phyloP scores from a whole-genome alignment of 306 rosid genomes.

The Casuarina cunninghamiana region DNA sequence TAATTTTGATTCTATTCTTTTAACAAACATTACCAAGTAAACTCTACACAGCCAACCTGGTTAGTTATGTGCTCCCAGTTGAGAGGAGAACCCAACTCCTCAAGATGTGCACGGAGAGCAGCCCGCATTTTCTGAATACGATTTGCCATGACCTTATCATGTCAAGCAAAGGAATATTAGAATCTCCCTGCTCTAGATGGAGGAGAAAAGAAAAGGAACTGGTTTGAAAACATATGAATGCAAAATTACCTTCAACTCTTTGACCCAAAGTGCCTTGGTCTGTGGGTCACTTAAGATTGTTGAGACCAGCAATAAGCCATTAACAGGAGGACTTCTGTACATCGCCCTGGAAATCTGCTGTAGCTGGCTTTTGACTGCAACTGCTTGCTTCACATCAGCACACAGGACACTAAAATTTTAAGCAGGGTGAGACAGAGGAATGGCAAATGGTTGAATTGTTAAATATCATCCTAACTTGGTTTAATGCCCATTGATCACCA shows the following conservation, averaged over 20 bases:
- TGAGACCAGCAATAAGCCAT: slow-evolving; percentile 36
- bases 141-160: slow-evolving; percentile 31
- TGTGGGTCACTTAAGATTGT: slow-evolving; percentile 34
- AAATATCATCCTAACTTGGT: neutral
- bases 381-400: slow-evolving; percentile 29
- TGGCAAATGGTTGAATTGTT: neutral
- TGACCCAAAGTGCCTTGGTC: slow-evolving; percentile 34
- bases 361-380: slow-evolving; percentile 34
- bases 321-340: slow-evolving; percentile 43
- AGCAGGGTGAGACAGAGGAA: neutral
- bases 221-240: neutral
- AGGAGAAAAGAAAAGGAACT: neutral
- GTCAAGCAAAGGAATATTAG: neutral
- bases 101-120: slow-evolving; percentile 31
- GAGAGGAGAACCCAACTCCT: slow-evolving; percentile 32
- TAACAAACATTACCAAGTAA: neutral
- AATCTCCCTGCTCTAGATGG: neutral
- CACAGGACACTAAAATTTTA: slow-evolving; percentile 31
- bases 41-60: slow-evolving; percentile 28
- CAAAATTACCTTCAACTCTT: slow-evolving; percentile 37
- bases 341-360: slow-evolving; percentile 41
- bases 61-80: slow-evolving; percentile 41
- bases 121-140: slow-evolving; percentile 29
- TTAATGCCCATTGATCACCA: neutral
- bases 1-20: too few species aligned